Base-by-base conservation (phyloP, 1,284 basidiomycete species). In the Cutaneotrichosporon arboriforme region DNA sequence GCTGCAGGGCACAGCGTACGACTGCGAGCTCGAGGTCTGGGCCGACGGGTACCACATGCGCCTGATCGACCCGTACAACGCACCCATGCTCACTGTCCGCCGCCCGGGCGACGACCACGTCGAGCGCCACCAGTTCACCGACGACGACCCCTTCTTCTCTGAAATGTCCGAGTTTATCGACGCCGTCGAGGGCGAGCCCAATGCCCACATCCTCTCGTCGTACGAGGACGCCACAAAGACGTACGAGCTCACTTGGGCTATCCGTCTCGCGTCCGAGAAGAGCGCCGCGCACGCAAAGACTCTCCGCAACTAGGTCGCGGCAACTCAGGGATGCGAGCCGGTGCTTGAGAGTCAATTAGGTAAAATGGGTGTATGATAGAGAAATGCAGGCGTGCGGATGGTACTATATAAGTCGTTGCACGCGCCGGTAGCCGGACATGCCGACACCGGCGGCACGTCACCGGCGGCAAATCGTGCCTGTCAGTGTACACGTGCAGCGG, bases 111-210 rank as follows among this genome's bases (percentile, higher is more conserved):
- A 87, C 68, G 90, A 96, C 72, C 79, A 83, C 61, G 90, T 92
- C 69, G 86, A 89, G 67, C 80, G 80, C 42, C 78, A 85, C 70
- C 77, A 79, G 47, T 90, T 87, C 79, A 62, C 62, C 21, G 87
- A 91, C 58, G 90, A 93, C 67, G 90, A 93, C 70, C 88, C 89
- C 13, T 92, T 92, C 82, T 90, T 90, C 80, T 88, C 87, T 21
- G 88, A 92, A 75, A 82, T 91, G 41, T 88, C 87, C 41, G 86
- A 87, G 73, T 81, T 87, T 68, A 86, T 90, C 58, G 88, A 91
- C 72, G 80, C 85, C 59, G 83, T 90, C 56, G 87, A 89, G 75
- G 67, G 63, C 56, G 56, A 75, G 37, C 68, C 70, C 45, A 67
- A 70, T 46, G 65, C 69, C 33, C 64, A 69, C 59, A 70, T 77